Evolutionary conservation across 2,329 filamentous ascomycete species (phyloP).

Genomic region (Aspergillaceae sp.): DNA sequence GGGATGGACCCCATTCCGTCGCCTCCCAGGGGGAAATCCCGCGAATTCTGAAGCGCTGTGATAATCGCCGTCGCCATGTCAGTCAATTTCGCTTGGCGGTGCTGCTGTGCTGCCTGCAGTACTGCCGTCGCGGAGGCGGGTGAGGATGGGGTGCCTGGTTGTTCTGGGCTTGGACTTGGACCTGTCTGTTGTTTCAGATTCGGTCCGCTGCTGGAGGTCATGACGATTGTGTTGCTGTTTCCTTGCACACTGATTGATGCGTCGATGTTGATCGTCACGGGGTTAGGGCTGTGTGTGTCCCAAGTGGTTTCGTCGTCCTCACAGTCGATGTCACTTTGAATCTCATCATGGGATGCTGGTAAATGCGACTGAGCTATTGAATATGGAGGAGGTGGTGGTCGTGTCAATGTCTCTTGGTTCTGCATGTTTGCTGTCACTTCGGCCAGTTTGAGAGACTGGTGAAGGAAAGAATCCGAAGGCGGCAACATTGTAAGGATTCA

Average conservation of each 20-base stretch:
- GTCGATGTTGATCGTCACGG: conserved; percentile 28
- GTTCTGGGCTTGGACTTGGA: too few relatives aligned
- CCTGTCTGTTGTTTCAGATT: too few relatives aligned
- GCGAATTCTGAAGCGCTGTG: conserved; percentile 12
- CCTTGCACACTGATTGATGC: conserved; percentile 27
- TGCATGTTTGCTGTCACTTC: conserved; percentile 14
- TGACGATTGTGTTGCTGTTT: conserved; percentile 23
- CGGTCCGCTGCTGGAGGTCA: conserved; percentile 10
- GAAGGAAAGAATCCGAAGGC: conserved; percentile 20
- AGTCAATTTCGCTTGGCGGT: conserved; percentile 16
- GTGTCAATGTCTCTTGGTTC: conserved; percentile 1
- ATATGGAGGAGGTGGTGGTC: conserved; percentile 18
- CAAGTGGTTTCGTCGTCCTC: conserved; percentile 10
- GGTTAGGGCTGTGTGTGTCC: conserved; percentile 2
- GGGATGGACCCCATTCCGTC: conserved; percentile 1
- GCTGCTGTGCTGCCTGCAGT: conserved; percentile 11
- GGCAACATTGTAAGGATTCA: conserved; percentile 15
- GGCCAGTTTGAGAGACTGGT: conserved; percentile 21
- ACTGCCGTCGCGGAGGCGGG: neutral
- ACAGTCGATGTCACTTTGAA: conserved; percentile 4
- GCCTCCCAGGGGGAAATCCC: neutral
- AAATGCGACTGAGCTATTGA: conserved; percentile 2
- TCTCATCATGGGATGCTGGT: conserved; percentile 2
- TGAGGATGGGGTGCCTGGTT: neutral
- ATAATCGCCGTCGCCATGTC: conserved; percentile 18